Base-by-base conservation (phyloP, 192 early-diverging fungal genomes). In the Pecoramyces ruminantium region DNA sequence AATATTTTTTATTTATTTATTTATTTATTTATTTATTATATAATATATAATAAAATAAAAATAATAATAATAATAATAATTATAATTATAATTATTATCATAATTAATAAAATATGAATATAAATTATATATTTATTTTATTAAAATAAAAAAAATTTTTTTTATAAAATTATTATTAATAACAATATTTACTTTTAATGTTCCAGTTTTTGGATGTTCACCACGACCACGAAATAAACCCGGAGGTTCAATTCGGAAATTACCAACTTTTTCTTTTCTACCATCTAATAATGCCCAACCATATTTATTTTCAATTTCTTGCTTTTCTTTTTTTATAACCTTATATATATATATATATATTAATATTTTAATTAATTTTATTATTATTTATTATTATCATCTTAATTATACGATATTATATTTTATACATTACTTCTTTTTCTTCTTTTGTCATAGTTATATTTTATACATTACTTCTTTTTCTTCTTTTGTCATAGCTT, bases 241-340 rank as follows among this genome's bases (percentile, higher is more conserved):
- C 29, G 97, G 97, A 51, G 97, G 97, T 87, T 99, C 97, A 85
- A 98, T 97, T 28, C 95, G 85, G 86, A 93, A 99, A 88, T 98
- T 98, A 28, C 97, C 97, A 40, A 99, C 93, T 84, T 98, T 97
- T 86, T 99, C 96, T 83, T 94, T 96, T 29, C 95, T 89, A 3
- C 95, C 95, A 83, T 99, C 94, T 16, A 99, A 83, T 28, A 87
- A 38, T 80, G 94, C 94, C 83, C 83, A 88, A 17, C 92, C 89
- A 83, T 91, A 99, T n/a, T 85, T 87, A 29, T 93, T 93, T 77
- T 99, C 96, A 13, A 94, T 39, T 77, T 81, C 83, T 38, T 78
- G 21, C 80, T 93, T 93, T 81, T 92, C 92, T 51, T 91, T 86
- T 84, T 97, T 98, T 58, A 89, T 79, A 4, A 67, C 51, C 51